Conservation (phyloP, 2,329 filamentous ascomycete genomes). For the Trichoderma citrinoviride region DNA sequence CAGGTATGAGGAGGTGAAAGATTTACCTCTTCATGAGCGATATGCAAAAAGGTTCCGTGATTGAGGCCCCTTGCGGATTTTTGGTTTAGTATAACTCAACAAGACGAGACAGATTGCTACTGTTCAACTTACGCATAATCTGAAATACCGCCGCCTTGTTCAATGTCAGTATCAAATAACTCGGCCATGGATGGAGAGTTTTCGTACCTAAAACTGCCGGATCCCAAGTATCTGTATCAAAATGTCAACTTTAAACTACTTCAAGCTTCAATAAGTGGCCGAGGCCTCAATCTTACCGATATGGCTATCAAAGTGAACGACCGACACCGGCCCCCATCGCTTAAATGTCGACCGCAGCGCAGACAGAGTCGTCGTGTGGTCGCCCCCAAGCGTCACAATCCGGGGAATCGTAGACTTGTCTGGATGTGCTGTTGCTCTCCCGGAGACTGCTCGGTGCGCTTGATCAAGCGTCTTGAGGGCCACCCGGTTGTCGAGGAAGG, state of each 20-base stretch:
- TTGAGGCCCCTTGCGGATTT: conserved; percentile 24
- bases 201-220: conserved; percentile 25
- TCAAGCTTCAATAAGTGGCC: no score
- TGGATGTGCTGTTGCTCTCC: conserved; percentile 20
- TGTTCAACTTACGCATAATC: conserved; percentile 23
- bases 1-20: neutral
- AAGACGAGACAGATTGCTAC: neutral
- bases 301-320: conserved; percentile 70
- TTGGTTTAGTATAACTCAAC: neutral
- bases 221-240: conserved; percentile 27
- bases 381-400: conserved; percentile 66
- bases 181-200: neutral
- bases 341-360: conserved; percentile 61
- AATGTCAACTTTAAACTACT: neutral
- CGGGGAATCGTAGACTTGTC: conserved; percentile 23
- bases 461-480: conserved; percentile 28
- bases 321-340: conserved; percentile 60
- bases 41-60: conserved; percentile 30
- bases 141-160: conserved; percentile 26
- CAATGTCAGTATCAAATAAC: neutral
- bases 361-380: conserved; percentile 65
- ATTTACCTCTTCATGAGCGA: conserved; percentile 28
- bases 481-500: conserved; percentile 27
- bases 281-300: conserved; percentile 19
- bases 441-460: conserved; percentile 25